phyloP scores from a whole-genome alignment of 306 rosid genomes.

The Prunus salicina region DNA sequence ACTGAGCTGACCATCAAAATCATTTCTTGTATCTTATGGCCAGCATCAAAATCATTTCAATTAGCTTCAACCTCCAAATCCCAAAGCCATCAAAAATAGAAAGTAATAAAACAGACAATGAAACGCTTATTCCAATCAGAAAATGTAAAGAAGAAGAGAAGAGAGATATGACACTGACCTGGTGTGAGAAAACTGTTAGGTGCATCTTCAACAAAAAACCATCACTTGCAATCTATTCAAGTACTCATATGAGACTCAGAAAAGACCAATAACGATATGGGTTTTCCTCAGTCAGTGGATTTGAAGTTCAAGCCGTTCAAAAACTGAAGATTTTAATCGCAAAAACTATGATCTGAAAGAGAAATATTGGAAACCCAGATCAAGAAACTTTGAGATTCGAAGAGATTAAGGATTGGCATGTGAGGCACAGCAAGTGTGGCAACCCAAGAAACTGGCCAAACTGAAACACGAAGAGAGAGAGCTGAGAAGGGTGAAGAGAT shows the following conservation, averaged over 20 bases:
- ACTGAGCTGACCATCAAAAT: conserved; percentile 14
- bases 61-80: conserved; percentile 26
- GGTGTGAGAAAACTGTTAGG: conserved; percentile 25
- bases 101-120: conserved; percentile 7
- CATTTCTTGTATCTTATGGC: background rate
- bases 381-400: conserved; percentile 43
- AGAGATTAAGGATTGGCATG: conserved; percentile 23
- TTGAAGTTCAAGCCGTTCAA: conserved; percentile 26
- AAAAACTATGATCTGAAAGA: conserved; percentile 37
- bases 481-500: conserved; percentile 42
- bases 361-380: conserved; percentile 38
- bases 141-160: conserved; percentile 2
- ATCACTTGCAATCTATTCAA: conserved; percentile 42
- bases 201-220: conserved; percentile 37
- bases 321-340: conserved; percentile 13
- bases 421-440: conserved; percentile 21
- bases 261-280: conserved; percentile 35
- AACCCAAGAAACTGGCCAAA: conserved; percentile 30
- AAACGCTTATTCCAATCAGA: conserved; percentile 24
- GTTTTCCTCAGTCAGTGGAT: conserved; percentile 39
- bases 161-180: conserved; percentile 41
- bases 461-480: conserved; percentile 33
- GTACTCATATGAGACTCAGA: conserved; percentile 28
- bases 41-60: conserved; percentile 4
- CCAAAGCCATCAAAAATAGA: conserved; percentile 19